Evolutionary conservation across 352 stramenopile species (phyloP), one percentile per base, ranked within the genome.

Genomic region (Peronospora farinosa): DNA sequence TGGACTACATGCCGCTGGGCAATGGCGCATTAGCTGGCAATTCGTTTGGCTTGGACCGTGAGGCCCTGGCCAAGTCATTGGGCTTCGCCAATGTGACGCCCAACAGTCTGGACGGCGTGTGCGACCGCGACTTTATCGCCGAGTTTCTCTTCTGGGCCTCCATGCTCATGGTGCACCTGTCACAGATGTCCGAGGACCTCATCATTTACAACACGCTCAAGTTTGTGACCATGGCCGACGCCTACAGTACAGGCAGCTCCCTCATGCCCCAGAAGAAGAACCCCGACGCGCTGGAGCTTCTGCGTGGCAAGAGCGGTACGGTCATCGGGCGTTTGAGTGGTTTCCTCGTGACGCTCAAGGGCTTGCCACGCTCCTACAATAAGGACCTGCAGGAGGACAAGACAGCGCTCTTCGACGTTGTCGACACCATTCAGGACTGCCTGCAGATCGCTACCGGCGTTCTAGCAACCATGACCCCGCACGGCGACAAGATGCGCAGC

Each of bases 201-300:
- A 99, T 99, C 66, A 98, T 99, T 65, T 97, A 85, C 90, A 97
- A 88, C 82, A 97, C 72, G 42, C 69, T 92, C 65, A 90, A 89
- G 72, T 96, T 92, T 57, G 91, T 99, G 43, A 91, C 88, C 12
- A 97, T 99, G 65, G 92, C 93, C 37, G 95, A 99, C 63, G 95
- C 95, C 7, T 99, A 99, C 78, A 96, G 92, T 47, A 99, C 96
- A 0, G 96, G 96, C 53, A 98, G 88, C 64, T 97, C 85, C 15
- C 78, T 99, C 40, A 99, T 99, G 96, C 96, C 96, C n/a, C 96
- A 99, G 75, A 99, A 99, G 91, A 99, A 99, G 74, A 99, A 99
- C 73, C 96, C 96, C 0, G 96, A 99, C 72, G 96, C 96, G 8
- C 78, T 98, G 17, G 96, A 99, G 76, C 79, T 99, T 47, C 72